Base-by-base conservation (phyloP, 2,329 filamentous ascomycete genomes). In the Helminthosporium solani region DNA sequence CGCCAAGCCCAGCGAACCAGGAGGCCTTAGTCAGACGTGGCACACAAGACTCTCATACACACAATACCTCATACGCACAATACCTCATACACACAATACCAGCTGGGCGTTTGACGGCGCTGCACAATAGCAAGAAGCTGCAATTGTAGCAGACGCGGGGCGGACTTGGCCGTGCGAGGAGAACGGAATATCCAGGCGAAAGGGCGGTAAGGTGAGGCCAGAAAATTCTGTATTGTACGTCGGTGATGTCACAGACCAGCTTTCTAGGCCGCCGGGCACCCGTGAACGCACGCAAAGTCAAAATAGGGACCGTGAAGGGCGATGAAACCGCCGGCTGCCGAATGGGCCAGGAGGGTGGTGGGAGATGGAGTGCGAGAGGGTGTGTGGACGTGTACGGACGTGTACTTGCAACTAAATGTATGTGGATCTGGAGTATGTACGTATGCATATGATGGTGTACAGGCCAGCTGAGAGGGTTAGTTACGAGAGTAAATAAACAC, bases 401-500 rank as follows among this genome's bases (percentile, higher is more conserved):
- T n/a, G n/a, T n/a, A n/a, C n/a, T n/a, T n/a, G n/a, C n/a, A n/a
- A n/a, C n/a, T n/a, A n/a, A n/a, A n/a, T n/a, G n/a, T n/a, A n/a
- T n/a, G n/a, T n/a, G n/a, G n/a, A n/a, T n/a, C n/a, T n/a, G n/a
- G n/a, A n/a, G n/a, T n/a, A n/a, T n/a, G n/a, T n/a, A n/a, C n/a
- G n/a, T n/a, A n/a, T 21, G 27, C 15, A 34, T n/a, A 23, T 5
- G 18, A 27, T 4, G n/a, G 16, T 20, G 30, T 28, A 28, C 15
- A 25, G 33, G 20, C 14, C 20, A 38, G 19, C 35, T 38, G 35
- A 25, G 35, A 23, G 6, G 27, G 14, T 20, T 23, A 37, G 37
- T 30, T 20, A 7, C 20, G 14, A 19, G 28, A 8, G 41, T 47
- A 50, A 50, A 53, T 43, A 53, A 47, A 52, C 43, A 47, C 50